Evolutionary conservation across 2,329 filamentous ascomycete species (phyloP).

Genomic region (Tolypocladium cylindrosporum): DNA sequence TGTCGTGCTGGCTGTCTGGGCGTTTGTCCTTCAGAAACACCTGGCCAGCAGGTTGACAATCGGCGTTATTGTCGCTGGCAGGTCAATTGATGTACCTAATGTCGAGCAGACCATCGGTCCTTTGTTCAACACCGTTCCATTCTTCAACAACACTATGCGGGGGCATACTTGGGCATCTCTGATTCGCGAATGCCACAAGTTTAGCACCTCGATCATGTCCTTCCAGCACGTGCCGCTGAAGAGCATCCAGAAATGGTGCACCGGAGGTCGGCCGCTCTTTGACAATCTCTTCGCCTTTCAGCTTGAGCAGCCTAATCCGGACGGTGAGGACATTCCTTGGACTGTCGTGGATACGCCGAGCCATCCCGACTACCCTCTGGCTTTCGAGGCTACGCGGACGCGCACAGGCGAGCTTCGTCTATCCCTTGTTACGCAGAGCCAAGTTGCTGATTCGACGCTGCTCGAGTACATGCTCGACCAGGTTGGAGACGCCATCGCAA

Average conservation of each 20-base stretch:
- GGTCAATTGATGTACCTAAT: slow-evolving; percentile 56
- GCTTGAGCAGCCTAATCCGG: slow-evolving; percentile 25
- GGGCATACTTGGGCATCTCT: slow-evolving; percentile 48
- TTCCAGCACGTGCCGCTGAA: slow-evolving; percentile 68
- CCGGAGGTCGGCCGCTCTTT: slow-evolving; percentile 53
- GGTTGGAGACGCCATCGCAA: slow-evolving; percentile 18
- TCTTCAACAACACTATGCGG: slow-evolving; percentile 36
- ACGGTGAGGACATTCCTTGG: slow-evolving; percentile 39
- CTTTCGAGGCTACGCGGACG: slow-evolving; percentile 59
- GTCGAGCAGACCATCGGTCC: slow-evolving; percentile 66
- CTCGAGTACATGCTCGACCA: slow-evolving; percentile 28
- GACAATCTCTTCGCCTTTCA: slow-evolving; percentile 80
- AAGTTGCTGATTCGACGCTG: slow-evolving; percentile 18
- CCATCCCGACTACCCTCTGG: slow-evolving; percentile 62
- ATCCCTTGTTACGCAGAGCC: slow-evolving; percentile 47
- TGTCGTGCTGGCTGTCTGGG: slow-evolving; percentile 67
- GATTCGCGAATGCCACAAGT: slow-evolving; percentile 56
- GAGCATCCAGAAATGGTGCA: slow-evolving; percentile 71
- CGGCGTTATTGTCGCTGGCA: slow-evolving; percentile 71
- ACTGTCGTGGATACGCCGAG: slow-evolving; percentile 33
- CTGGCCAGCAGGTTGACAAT: slow-evolving; percentile 41
- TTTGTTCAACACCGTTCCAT: slow-evolving; percentile 83
- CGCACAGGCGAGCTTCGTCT: slow-evolving; percentile 37
- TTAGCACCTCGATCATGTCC: slow-evolving; percentile 55
- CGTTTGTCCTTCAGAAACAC: slow-evolving; percentile 47